phyloP scores from a whole-genome alignment of 2,329 filamentous ascomycete species.

The Didymella pomorum region DNA sequence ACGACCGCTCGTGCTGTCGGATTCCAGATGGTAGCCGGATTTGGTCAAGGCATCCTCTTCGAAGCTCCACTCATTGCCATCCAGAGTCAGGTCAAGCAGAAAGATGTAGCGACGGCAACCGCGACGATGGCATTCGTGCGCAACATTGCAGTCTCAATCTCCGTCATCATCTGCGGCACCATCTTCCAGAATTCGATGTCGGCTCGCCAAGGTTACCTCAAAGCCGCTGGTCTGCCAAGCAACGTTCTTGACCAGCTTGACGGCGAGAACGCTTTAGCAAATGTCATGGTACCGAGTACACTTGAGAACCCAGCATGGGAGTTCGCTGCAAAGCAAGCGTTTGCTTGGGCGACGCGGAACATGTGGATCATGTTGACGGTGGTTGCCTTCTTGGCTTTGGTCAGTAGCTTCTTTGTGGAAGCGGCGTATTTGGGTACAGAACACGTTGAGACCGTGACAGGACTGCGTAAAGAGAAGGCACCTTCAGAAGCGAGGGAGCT shows the following conservation, averaged over 20 bases:
- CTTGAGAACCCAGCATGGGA: constrained; percentile 58
- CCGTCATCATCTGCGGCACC: constrained; percentile 59
- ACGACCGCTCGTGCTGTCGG: constrained; percentile 52
- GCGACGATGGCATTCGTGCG: constrained; percentile 60
- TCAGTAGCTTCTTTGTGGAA: constrained; percentile 50
- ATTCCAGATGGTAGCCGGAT: constrained; percentile 60
- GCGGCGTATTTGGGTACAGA: constrained; percentile 52
- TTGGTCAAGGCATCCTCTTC: constrained; percentile 63
- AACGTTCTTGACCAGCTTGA: constrained; percentile 60
- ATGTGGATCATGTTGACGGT: constrained; percentile 60
- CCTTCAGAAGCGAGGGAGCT: too few relatives aligned
- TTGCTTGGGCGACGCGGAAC: constrained; percentile 54
- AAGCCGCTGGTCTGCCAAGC: constrained; percentile 58
- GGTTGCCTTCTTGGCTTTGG: constrained; percentile 50
- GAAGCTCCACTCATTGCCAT: constrained; percentile 64
- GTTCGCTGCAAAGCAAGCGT: constrained; percentile 52
- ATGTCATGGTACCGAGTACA: constrained; percentile 62
- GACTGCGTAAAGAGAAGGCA: constrained; percentile 49
- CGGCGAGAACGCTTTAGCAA: constrained; percentile 67
- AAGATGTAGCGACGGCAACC: constrained; percentile 61
- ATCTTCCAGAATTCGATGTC: constrained; percentile 69
- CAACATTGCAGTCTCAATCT: constrained; percentile 56
- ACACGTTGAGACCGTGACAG: constrained; percentile 59
- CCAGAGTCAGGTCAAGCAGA: constrained; percentile 61
- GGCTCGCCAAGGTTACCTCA: constrained; percentile 58